Percentiles rank a stretch among this genome's conserved stretches.
These are phyloP conservation scores for Gyrodon lividus DNA, from an alignment of 768 basidiomycete species.

Conservation along the genomic window DNA sequence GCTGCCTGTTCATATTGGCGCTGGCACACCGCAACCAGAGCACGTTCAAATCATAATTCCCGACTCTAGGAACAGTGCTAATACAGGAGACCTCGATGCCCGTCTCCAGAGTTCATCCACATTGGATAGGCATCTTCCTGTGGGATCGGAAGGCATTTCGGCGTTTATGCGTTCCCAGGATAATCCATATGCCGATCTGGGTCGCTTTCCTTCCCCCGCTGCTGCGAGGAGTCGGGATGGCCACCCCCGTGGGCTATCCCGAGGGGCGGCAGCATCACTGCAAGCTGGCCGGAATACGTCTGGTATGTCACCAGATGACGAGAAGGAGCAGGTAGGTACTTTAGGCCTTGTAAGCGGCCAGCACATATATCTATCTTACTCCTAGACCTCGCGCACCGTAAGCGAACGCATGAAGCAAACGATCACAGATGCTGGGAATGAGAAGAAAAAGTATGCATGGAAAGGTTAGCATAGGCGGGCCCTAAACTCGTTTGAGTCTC, in stretches of 20 bases:
- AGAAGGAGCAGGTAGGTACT: conserved; percentile 18
- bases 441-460: conserved; percentile 44
- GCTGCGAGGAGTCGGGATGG: conserved; percentile 17
- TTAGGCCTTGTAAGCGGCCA: background rate
- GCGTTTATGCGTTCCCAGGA: background rate
- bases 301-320: conserved; percentile 24
- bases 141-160: conserved; percentile 5
- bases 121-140: conserved; percentile 7
- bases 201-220: conserved; percentile 1
- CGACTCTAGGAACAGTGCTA: background rate
- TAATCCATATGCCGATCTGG: conserved; percentile 9
- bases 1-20: background rate
- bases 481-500: background rate
- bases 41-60: background rate
- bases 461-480: conserved; percentile 37
- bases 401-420: conserved; percentile 57
- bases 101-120: conserved; percentile 3
- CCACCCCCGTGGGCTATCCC: conserved; percentile 11
- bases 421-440: conserved; percentile 42
- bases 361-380: background rate
- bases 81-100: background rate
- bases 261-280: background rate
- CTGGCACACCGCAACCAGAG: conserved; percentile 1
- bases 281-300: background rate
- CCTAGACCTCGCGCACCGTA: conserved; percentile 37